These are phyloP conservation scores for Teunomyces stri DNA, from an alignment of 805 yeast genomes.

Conservation along the genomic window DNA sequence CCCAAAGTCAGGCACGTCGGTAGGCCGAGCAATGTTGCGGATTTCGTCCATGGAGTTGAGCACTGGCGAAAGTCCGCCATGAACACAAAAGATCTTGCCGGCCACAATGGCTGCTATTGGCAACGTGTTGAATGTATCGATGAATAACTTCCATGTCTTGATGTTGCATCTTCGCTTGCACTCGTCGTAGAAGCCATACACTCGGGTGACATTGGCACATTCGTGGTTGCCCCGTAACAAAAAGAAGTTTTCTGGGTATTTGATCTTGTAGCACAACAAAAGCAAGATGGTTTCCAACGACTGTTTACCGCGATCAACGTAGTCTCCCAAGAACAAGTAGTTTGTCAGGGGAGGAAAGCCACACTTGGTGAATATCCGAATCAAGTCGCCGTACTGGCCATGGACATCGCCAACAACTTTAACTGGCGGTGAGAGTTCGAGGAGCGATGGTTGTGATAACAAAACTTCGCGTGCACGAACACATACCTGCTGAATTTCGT, in stretches of 20 bases:
- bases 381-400: slow-evolving; percentile 91
- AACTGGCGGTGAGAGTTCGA: slow-evolving; percentile 84
- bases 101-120: slow-evolving; percentile 97
- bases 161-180: slow-evolving; percentile 91
- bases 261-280: slow-evolving; percentile 87
- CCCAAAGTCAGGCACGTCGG: slow-evolving; percentile 85
- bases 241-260: slow-evolving; percentile 95
- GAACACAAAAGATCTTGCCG: slow-evolving; percentile 89
- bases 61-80: slow-evolving; percentile 80
- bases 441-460: slow-evolving; percentile 81
- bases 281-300: slow-evolving; percentile 87
- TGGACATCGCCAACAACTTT: slow-evolving; percentile 93
- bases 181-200: slow-evolving; percentile 97
- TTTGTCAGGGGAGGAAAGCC: slow-evolving; percentile 96
- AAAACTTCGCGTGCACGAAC: slow-evolving; percentile 85
- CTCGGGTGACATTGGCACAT: slow-evolving; percentile 94
- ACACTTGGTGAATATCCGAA: slow-evolving; percentile 89
- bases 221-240: slow-evolving; percentile 94
- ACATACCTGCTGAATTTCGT: slow-evolving; percentile 88
- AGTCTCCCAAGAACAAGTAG: slow-evolving; percentile 91
- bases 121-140: slow-evolving; percentile 92
- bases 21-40: slow-evolving; percentile 71
- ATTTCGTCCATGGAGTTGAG: slow-evolving; percentile 73
- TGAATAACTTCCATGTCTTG: slow-evolving; percentile 90
- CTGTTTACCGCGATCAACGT: slow-evolving; percentile 97